A percentile compares a stretch with the other conserved stretches of the same genome.
These are phyloP conservation scores for Cryptosporidium ryanae DNA, from an alignment of 169 alveolate species.

Conservation along the genomic window DNA sequence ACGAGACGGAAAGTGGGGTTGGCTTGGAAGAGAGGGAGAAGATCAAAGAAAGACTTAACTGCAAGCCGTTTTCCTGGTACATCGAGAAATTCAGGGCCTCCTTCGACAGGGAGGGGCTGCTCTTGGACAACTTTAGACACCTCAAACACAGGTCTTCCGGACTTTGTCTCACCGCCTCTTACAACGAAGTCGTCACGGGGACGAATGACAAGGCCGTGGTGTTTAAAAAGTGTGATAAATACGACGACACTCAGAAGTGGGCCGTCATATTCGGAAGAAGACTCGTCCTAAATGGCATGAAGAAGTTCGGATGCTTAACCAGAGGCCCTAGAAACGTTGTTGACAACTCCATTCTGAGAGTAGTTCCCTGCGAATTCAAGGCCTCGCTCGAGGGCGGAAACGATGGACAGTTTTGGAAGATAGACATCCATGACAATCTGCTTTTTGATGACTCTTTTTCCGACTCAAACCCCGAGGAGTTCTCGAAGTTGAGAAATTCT, in stretches of 20 bases:
- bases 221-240: conserved; percentile 21
- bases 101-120: conserved; percentile 56
- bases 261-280: conserved; percentile 52
- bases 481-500: conserved; percentile 33
- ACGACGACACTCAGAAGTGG: conserved; percentile 52
- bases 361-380: conserved; percentile 43
- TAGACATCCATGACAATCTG: conserved; percentile 27
- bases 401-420: conserved; percentile 57
- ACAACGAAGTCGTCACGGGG: conserved; percentile 65
- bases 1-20: conserved; percentile 54
- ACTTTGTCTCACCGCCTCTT: conserved; percentile 57
- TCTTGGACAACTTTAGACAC: conserved; percentile 54
- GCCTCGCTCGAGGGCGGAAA: conserved; percentile 25
- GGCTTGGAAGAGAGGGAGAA: conserved; percentile 18
- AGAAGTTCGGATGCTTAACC: conserved; percentile 49
- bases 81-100: conserved; percentile 66
- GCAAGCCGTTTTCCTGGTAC: conserved; percentile 76
- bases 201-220: conserved; percentile 53
- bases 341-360: conserved; percentile 48
- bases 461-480: conserved; percentile 6
- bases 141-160: conserved; percentile 50
- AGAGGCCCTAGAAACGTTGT: conserved; percentile 69
- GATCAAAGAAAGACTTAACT: conserved; percentile 42
- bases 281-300: conserved; percentile 18
- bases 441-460: conserved; percentile 25